Evolutionary conservation across 345 rosid genomes (phyloP).

Genomic region (Corchorus olitorius): DNA sequence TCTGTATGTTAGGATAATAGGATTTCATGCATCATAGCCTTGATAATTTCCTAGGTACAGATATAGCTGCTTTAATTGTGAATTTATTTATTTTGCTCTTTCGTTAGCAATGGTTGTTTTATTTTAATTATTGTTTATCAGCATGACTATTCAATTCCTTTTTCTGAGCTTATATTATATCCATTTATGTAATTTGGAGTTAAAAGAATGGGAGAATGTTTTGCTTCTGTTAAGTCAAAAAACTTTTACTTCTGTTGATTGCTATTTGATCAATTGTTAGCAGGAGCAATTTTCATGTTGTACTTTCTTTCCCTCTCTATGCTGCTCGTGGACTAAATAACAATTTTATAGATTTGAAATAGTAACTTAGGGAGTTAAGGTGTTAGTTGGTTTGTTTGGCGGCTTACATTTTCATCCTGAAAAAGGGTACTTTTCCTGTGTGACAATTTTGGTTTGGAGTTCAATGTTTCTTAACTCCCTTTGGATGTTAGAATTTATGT

Average conservation of each 20-base stretch:
- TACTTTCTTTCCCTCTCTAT: background rate
- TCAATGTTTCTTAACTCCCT: background rate
- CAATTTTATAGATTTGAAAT: background rate
- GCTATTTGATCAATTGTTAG: too few relatives aligned
- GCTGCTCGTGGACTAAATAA: background rate
- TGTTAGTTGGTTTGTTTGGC: background rate
- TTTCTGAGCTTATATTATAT: background rate
- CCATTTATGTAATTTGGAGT: background rate
- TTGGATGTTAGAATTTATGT: background rate
- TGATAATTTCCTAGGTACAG: background rate
- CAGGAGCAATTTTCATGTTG: too few relatives aligned
- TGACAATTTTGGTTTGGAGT: background rate
- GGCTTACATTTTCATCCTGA: background rate
- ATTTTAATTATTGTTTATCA: background rate
- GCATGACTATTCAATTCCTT: background rate
- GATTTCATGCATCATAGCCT: background rate
- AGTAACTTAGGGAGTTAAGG: background rate
- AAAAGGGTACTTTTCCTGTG: background rate
- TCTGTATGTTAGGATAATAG: background rate
- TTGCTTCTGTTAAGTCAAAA: background rate
- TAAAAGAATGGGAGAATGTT: background rate
- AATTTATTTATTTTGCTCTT: background rate
- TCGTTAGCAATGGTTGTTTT: background rate
- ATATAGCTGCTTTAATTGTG: background rate
- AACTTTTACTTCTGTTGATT: background rate